These are phyloP conservation scores for Fusarium pininemorale DNA, from an alignment of 2,329 filamentous ascomycete genomes.

Conservation along the genomic window DNA sequence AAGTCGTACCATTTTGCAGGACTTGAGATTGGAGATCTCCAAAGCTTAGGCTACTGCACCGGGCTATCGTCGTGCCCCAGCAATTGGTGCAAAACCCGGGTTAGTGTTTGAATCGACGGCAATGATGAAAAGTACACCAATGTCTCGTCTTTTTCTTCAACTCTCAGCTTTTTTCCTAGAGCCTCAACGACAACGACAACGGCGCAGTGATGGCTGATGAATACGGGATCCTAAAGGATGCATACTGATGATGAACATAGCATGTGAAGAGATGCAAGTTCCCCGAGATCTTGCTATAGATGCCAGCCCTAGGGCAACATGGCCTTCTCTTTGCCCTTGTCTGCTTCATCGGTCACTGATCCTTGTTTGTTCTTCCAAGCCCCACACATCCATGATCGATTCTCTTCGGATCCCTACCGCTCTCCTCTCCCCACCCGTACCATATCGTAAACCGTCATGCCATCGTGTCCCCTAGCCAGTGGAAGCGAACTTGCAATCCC, in stretches of 20 bases:
- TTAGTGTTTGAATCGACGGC: conserved; percentile 24
- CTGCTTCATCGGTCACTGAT: conserved; percentile 34
- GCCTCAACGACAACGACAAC: not conserved
- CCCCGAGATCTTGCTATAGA: conserved; percentile 20
- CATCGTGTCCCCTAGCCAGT: conserved; percentile 31
- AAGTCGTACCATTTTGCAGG: conserved; percentile 43
- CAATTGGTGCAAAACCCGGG: conserved; percentile 36
- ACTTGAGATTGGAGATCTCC: conserved; percentile 45
- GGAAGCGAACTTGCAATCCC: conserved; percentile 39
- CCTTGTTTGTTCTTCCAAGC: conserved; percentile 27
- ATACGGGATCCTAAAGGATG: not conserved
- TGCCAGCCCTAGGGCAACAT: conserved; percentile 34
- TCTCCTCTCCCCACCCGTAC: conserved; percentile 30
- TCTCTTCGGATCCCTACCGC: conserved; percentile 34
- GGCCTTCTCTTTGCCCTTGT: conserved; percentile 28
- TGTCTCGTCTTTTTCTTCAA: conserved; percentile 28
- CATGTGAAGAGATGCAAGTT: conserved; percentile 22
- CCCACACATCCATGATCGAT: conserved; percentile 40
- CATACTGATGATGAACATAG: conserved; percentile 3
- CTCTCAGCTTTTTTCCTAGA: not conserved
- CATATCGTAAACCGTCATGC: conserved; percentile 35
- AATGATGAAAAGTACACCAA: conserved; percentile 17
- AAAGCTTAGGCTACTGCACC: conserved; percentile 40
- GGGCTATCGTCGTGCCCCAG: conserved; percentile 38
- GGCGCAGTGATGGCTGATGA: not conserved